Base-by-base conservation (phyloP, 1,139 yeast genomes). In the Blastobotrys raffinosifermentans region DNA sequence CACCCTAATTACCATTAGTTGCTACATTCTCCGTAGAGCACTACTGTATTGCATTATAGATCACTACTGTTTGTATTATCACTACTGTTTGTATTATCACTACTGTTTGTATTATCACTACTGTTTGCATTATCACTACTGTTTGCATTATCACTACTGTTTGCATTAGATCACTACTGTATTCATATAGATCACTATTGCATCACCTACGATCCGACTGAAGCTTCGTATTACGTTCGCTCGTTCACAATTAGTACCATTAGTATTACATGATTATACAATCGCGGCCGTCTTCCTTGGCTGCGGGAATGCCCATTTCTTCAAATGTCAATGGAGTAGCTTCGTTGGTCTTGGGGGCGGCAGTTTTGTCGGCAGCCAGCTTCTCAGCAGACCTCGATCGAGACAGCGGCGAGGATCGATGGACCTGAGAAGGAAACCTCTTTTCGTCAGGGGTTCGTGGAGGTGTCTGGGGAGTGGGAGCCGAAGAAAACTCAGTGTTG, bases 331-430 rank as follows among this genome's bases (percentile, higher is more conserved):
- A 81, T 19, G 44, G 40, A 9, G 40, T 32, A 51, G 94, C 84
- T 68, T 82, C 94, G 44, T 71, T 81, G 61, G 86, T 89, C n/a
- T 17, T 32, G 6, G 37, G 29, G 6, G 21, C 25, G 4, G 38
- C 38, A 4, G 32, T 35, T 4, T 37, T 37, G 29, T 39, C 35
- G 10, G 35, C 31, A 4, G 40, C 32, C 7, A 37, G 39, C 19
- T 19, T 14, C 15, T 25, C 19, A 2, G 40, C 32, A 6, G 30
- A 27, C 3, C 18, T 26, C 9, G 33, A 21, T 8, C 37, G 23
- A 14, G 37, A 18, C 14, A 25, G 7, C 7, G 27, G 27, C 15
- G 27, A 25, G 10, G 27, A 25, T n/a, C 10, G 11, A 6, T 13
- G 13, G 27, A 25, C 15, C 11, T 25, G n/a, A n/a, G n/a, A n/a